Conservation (phyloP, 495 filamentous ascomycete genomes). For the Neurospora tetrasperma region DNA sequence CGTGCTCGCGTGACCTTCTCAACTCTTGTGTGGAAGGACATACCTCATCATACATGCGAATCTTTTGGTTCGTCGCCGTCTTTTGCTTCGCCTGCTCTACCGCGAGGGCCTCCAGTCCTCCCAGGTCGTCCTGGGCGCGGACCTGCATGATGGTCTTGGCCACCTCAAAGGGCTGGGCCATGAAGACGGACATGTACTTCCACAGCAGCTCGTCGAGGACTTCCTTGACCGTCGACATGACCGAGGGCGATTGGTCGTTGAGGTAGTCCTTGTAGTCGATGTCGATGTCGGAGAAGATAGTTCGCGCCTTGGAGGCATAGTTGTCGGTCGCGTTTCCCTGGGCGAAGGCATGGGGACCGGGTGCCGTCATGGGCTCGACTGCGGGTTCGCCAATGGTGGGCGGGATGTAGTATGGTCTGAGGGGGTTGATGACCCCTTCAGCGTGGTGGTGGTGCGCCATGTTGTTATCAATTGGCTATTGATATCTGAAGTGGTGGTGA, state of each 20-base stretch:
- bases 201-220: constrained; percentile 70
- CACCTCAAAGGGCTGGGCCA: constrained; percentile 94
- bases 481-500: no score
- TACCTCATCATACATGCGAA: constrained; percentile 41
- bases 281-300: constrained; percentile 76
- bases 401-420: constrained; percentile 90
- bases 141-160: constrained; percentile 89
- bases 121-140: constrained; percentile 42
- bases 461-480: constrained; percentile 7
- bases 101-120: constrained; percentile 19
- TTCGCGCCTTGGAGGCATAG: constrained; percentile 68
- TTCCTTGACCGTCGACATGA: constrained; percentile 58
- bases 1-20: neutral
- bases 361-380: constrained; percentile 23
- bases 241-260: constrained; percentile 61
- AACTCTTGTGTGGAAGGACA: neutral
- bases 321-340: constrained; percentile 38
- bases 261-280: constrained; percentile 85
- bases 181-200: constrained; percentile 73
- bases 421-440: constrained; percentile 63
- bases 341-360: constrained; percentile 34
- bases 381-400: constrained; percentile 58
- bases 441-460: constrained; percentile 33
- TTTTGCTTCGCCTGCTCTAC: constrained; percentile 15
- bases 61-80: constrained; percentile 28